Percentiles rank a stretch among this genome's conserved stretches.
Evolutionary conservation across 1,139 yeast genomes (phyloP).

Genomic region (Meyerozyma athensensis): DNA sequence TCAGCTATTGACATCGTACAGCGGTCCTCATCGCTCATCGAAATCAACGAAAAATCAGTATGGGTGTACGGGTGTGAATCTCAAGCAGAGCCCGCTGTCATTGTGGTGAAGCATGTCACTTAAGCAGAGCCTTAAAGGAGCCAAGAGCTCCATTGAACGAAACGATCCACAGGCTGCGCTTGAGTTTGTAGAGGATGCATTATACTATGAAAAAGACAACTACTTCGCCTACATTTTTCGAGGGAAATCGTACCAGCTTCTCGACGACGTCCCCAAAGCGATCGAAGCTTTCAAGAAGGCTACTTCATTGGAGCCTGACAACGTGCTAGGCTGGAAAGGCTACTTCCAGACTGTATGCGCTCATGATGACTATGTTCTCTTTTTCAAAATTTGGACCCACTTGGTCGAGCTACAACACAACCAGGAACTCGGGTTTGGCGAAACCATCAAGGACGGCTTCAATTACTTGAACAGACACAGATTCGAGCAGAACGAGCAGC

Average conservation of each 20-base stretch:
- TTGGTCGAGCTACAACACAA: conserved; percentile 22
- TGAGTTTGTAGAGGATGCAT: conserved; percentile 45
- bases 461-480: conserved; percentile 37
- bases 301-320: conserved; percentile 47
- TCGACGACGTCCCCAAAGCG: conserved; percentile 41
- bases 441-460: conserved; percentile 43
- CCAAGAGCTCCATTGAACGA: conserved; percentile 52
- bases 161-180: conserved; percentile 58
- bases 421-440: conserved; percentile 37
- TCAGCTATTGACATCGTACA: not conserved
- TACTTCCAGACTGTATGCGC: conserved; percentile 35
- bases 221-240: conserved; percentile 63
- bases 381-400: conserved; percentile 41
- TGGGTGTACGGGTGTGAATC: conserved; percentile 2
- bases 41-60: conserved; percentile 1
- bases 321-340: conserved; percentile 80
- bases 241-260: conserved; percentile 54
- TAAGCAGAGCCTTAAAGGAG: conserved; percentile 51
- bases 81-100: not conserved
- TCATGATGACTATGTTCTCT: conserved; percentile 34
- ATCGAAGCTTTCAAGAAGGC: conserved; percentile 51
- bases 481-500: conserved; percentile 23
- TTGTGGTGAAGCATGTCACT: conserved; percentile 15
- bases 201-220: conserved; percentile 50
- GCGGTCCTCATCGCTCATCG: conserved; percentile 1